Evolutionary conservation across 2,329 filamentous ascomycete species (phyloP), one percentile per base, ranked within the genome.

Genomic region (Rhinocladiella mackenziei): DNA sequence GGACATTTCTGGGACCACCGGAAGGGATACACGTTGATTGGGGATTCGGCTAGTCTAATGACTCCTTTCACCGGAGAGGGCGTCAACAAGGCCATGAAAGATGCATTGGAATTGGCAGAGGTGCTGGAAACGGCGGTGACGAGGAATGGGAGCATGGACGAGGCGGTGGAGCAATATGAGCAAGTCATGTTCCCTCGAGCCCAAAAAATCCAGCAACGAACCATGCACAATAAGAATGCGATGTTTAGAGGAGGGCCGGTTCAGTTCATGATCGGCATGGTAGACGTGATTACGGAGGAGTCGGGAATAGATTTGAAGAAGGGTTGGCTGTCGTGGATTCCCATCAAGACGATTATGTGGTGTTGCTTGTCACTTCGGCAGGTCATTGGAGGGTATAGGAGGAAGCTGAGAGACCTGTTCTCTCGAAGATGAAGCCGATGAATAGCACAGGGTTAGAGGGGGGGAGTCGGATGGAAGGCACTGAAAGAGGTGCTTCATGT

Each of bases 31-130:
- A 56, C 56, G 3, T 31, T 63, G 10, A 41, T 62, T 10, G 61
- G 61, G 4, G 61, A 63, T 43, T 57, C 60, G 4, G 56, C 60
- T 4, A 61, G 62, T 45, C 43, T 61, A 13, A 50, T 56, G 15
- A 59, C 56, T 3, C 59, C 59, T 1, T 63, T 58, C 45, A 57
- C 58, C 32, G 61, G 61, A 2, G 60, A 58, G 22, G 61, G 61
- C 1, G 61, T 63, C 14, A 63, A 63, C 23, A 50, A 51, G 30
- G 56, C 58, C n/a, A 60, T 62, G 56, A 52, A 48, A 33, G 59
- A 62, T 50, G 49, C 59, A 1, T 29, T 60, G 17, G 41, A 53
- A 10, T 37, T 61, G 23, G 49, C 50, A 18, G 51, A 56, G 5
- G 51, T 48, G 2, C 55, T 62, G 3, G 43, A 51, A 39, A 34